phyloP scores from a whole-genome alignment of 345 rosid species.

The Acer yangbiense region DNA sequence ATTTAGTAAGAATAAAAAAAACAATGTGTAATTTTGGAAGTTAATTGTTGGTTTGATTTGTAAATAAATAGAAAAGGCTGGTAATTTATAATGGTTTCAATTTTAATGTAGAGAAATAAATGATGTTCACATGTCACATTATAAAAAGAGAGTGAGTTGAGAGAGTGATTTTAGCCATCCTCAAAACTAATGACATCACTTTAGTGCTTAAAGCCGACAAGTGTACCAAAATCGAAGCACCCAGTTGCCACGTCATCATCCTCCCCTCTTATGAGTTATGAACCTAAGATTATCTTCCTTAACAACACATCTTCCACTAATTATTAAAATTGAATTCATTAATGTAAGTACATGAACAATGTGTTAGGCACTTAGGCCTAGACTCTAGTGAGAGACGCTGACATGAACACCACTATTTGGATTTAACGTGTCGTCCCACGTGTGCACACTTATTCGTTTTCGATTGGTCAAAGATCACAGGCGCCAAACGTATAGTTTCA shows the following conservation, averaged over 20 bases:
- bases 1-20: no score
- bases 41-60: no score
- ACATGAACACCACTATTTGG: slow-evolving; percentile 35
- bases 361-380: slow-evolving; percentile 44
- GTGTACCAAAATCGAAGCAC: slow-evolving; percentile 16
- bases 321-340: not conserved
- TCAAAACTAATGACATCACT: not conserved
- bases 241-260: not conserved
- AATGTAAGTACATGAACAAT: not conserved
- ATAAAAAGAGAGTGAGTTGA: no score
- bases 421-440: not conserved
- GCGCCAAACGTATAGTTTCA: slow-evolving; percentile 45
- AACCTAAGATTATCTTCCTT: slow-evolving; percentile 27
- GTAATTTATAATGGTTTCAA: no score
- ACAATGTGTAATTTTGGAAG: no score
- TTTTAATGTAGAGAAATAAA: no score
- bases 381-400: slow-evolving; percentile 18
- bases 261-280: not conserved
- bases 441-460: not conserved
- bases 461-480: slow-evolving; percentile 42
- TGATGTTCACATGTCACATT: no score
- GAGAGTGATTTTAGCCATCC: no score
- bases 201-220: slow-evolving; percentile 3
- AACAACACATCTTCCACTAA: slow-evolving; percentile 38
- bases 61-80: no score